Evolutionary conservation across 2,329 filamentous ascomycete species (phyloP), one percentile per base, ranked within the genome.

Genomic region (Cytospora paraplurivora): DNA sequence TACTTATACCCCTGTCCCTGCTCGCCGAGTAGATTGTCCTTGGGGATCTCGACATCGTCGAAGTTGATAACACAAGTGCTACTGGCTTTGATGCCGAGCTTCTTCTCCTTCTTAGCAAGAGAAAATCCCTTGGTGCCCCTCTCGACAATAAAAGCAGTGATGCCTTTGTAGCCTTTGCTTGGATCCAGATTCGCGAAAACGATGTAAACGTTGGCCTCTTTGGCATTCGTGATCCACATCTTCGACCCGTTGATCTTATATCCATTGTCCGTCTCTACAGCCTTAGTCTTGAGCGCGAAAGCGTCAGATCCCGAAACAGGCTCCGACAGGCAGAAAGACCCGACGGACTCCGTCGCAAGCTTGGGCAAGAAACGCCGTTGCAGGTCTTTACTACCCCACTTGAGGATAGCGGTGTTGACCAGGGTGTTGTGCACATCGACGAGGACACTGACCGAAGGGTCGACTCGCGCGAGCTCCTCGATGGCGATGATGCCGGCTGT

Each of bases 61-160:
- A 99, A 96, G 83, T 92, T 98, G 76, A 99, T 84, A 67, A 97
- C 94, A 78, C 95, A 99, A 37, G 95, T 99, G 80, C 91, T 96
- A 79, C 91, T 96, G 60, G 95, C 95, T 73, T 86, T 89, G 80
- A 99, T 99, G 64, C 95, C 95, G 56, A 99, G 88, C 83, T 99
- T 99, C 89, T 98, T 98, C 84, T 99, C 95, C 83, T 99, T 99
- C 86, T 99, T 99, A 49, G 95, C 93, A 72, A 99, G 96, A 66
- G 86, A 88, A 82, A 99, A 97, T 38, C 95, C 95, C 62, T 89
- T 88, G 56, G 87, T 91, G 72, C 83, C 89, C 82, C 97, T 97
- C 79, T 97, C 93, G 50, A 98, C 88, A 66, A 99, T 82, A 75
- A 99, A 99, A 59, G 95, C 95, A 1, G 93, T 93, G 77, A 99